Evolutionary conservation across 208 protist species (phyloP), one percentile per base, ranked within the genome.

Genomic region (Acanthamoeba healyi): DNA sequence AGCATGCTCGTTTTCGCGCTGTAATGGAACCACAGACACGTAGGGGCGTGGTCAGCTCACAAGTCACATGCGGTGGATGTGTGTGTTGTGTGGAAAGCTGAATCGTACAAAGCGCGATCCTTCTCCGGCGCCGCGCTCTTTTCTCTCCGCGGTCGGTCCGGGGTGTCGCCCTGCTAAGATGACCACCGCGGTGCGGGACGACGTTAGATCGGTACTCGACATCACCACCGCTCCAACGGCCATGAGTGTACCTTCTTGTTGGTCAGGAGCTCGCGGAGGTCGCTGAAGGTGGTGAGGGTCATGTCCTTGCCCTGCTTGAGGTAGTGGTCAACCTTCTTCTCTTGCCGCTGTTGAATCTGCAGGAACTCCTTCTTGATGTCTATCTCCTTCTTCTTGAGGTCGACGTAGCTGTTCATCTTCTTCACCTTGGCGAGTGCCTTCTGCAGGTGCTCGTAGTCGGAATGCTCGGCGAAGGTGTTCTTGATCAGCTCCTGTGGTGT

Each of bases 271-370:
- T 82, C 72, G 14, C 38, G n/a, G 42, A 82, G 72, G n/a, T 82
- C 72, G 42, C 72, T 82, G 72, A 82, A 82, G 40, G 72, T 82
- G 72, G 72, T 82, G 40, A 82, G 72, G 72, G 72, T 82, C 72
- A 82, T 82, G 40, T 82, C 72, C 72, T 82, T 82, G 72, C 72
- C 72, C 42, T 82, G 72, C 72, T 82, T 82, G 40, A 82, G 7
- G 72, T 82, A 82, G 72, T 82, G 72, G 72, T 82, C 72, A 40
- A 82, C 72, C 72, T 82, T 82, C 40, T 82, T 82, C 72, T 82
- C 72, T 26, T 82, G 72, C 36, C 72, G 72, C 24, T 82, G 72
- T 40, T 54, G 38, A 10, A 82, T 82, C 42, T 82, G 72, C 36
- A 82, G 72, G n/a, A 82, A 82, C 72, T 82, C 72, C 72, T 82